phyloP scores from a whole-genome alignment of 2,329 filamentous ascomycete species.

The Claviceps lovelessii region DNA sequence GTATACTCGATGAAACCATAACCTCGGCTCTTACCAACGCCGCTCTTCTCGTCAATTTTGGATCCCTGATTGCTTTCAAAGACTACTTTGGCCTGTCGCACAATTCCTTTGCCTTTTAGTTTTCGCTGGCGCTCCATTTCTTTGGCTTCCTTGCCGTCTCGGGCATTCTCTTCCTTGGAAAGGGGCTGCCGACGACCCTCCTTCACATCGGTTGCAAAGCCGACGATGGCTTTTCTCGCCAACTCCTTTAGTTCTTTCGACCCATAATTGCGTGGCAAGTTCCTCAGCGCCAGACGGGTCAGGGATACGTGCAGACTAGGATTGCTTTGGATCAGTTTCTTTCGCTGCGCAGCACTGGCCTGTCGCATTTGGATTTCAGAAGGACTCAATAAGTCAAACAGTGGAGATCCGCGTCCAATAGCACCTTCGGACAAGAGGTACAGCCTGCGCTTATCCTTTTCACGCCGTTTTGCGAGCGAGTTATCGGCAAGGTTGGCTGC shows the following conservation, averaged over 20 bases:
- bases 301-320: conserved; percentile 78
- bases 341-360: conserved; percentile 72
- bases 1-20: conserved; percentile 98
- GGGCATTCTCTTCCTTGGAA: conserved; percentile 74
- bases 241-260: conserved; percentile 85
- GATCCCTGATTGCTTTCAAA: conserved; percentile 77
- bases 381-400: conserved; percentile 62
- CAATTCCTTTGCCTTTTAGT: conserved; percentile 68
- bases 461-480: conserved; percentile 45
- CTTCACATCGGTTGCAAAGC: conserved; percentile 84
- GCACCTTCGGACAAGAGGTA: conserved; percentile 81
- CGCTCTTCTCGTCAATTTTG: conserved; percentile 64
- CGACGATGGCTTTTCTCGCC: conserved; percentile 82
- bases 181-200: conserved; percentile 59
- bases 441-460: conserved; percentile 80
- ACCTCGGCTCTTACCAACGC: conserved; percentile 71
- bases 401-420: conserved; percentile 59
- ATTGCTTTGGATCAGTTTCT: conserved; percentile 81
- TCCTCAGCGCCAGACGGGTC: conserved; percentile 80
- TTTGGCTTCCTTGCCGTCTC: conserved; percentile 67
- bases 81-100: conserved; percentile 86
- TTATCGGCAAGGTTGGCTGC: conserved; percentile 62
- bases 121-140: conserved; percentile 70
- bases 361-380: conserved; percentile 80
- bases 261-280: conserved; percentile 68